A percentile compares a stretch with the other conserved stretches of the same genome.
Conservation (phyloP, 176 grass and related monocot species). For the Phyllostachys edulis region DNA sequence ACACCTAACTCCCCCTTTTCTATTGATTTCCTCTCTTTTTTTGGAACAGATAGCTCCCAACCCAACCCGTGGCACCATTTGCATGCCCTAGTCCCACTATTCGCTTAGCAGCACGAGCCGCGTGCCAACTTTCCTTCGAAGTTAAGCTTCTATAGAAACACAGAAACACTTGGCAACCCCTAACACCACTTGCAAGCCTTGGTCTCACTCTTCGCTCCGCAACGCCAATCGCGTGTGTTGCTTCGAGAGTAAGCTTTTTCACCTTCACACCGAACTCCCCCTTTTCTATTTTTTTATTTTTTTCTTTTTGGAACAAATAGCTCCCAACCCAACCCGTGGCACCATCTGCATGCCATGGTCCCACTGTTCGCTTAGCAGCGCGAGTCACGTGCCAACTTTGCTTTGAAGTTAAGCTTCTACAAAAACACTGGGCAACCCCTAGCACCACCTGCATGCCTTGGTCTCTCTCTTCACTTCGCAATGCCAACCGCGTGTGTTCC, state of each 20-base stretch:
- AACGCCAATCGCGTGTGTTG: not conserved
- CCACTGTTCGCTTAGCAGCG: not conserved
- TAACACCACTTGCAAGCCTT: not conserved
- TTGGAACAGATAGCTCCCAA: not conserved
- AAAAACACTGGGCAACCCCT: not conserved
- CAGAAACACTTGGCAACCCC: not conserved
- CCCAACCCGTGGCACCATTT: not conserved
- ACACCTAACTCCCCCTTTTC: too few species aligned
- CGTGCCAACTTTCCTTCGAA: not conserved
- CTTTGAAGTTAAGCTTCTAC: not conserved
- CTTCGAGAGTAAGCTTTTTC: not conserved
- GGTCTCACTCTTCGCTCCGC: not conserved
- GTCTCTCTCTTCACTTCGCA: not conserved
- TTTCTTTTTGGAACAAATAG: not conserved
- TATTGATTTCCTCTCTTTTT: not conserved
- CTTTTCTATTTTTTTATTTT: too few species aligned
- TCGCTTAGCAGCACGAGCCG: not conserved
- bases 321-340: not conserved
- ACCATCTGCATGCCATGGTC: not conserved
- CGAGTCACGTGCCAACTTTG: not conserved
- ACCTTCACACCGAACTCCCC: too few species aligned
- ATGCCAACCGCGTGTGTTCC: not conserved
- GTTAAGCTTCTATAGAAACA: not conserved
- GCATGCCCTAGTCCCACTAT: not conserved
- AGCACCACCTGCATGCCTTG: not conserved